Evolutionary conservation across 2,329 filamentous ascomycete genomes (phyloP).

Genomic region (Xylogone sp.): DNA sequence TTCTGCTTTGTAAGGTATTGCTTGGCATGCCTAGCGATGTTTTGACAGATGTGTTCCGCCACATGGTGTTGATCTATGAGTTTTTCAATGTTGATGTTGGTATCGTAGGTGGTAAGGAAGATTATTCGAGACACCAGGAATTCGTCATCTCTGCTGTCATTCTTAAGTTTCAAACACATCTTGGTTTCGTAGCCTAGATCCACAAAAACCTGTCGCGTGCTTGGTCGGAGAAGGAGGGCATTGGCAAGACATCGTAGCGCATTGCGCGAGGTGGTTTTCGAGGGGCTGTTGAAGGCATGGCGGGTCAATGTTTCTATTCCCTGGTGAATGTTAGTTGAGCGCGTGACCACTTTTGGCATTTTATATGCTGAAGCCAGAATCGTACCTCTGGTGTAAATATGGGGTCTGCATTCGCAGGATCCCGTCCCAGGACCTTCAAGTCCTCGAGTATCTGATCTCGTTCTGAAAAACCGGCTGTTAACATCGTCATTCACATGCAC

Average conservation of each 20-base stretch:
- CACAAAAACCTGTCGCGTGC: conserved; percentile 69
- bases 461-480: conserved; percentile 40
- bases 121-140: conserved; percentile 78
- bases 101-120: conserved; percentile 76
- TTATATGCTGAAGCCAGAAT: neutral
- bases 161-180: conserved; percentile 68
- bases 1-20: conserved; percentile 36
- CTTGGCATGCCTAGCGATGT: conserved; percentile 67
- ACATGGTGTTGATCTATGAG: conserved; percentile 65
- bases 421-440: conserved; percentile 76
- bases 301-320: conserved; percentile 69
- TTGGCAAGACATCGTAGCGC: conserved; percentile 83
- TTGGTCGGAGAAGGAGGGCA: conserved; percentile 66
- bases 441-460: conserved; percentile 59
- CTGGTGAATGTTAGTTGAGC: conserved; percentile 37
- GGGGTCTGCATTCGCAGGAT: conserved; percentile 67
- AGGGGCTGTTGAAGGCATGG: conserved; percentile 69
- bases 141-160: conserved; percentile 75
- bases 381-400: conserved; percentile 78
- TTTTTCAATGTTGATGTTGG: conserved; percentile 60
- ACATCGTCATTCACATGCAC: neutral
- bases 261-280: conserved; percentile 63
- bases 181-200: conserved; percentile 65
- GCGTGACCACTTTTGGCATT: neutral
- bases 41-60: conserved; percentile 64